Conservation (phyloP, 83 land plant species). For the Diphasiastrum complanatum region DNA sequence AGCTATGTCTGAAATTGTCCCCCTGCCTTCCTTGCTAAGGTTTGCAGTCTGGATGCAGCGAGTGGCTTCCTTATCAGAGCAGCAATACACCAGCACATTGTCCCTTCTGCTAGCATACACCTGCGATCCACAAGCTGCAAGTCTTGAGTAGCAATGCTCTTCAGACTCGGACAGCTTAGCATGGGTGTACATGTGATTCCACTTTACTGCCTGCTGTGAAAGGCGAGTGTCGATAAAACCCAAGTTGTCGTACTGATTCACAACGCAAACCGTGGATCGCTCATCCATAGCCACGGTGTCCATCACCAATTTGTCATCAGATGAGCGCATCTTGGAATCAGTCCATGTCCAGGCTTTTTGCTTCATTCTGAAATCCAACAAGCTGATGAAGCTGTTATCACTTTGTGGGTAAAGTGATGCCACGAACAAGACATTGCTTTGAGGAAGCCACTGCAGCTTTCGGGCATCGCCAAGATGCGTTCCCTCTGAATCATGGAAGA, state of each 20-base stretch:
- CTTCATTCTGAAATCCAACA: conserved; percentile 62
- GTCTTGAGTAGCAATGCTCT: conserved; percentile 79
- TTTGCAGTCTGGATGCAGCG: conserved; percentile 62
- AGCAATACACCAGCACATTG: conserved; percentile 66
- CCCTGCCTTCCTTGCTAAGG: conserved; percentile 56
- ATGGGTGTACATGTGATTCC: conserved; percentile 63
- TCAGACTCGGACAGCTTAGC: conserved; percentile 46
- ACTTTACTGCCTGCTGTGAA: conserved; percentile 43
- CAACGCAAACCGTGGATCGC: conserved; percentile 58
- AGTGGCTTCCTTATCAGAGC: conserved; percentile 42
- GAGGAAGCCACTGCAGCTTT: conserved; percentile 73
- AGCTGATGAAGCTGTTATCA: conserved; percentile 72
- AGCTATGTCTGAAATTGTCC: conserved; percentile 74
- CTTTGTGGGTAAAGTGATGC: conserved; percentile 69
- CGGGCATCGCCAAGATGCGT: conserved; percentile 76
- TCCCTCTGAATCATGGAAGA: conserved; percentile 52
- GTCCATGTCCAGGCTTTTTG: conserved; percentile 81
- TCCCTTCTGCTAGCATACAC: conserved; percentile 68
- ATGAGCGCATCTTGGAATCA: conserved; percentile 32
- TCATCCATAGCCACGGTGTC: conserved; percentile 80
- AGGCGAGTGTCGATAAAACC: conserved; percentile 76
- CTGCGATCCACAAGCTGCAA: conserved; percentile 62
- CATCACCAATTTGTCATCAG: conserved; percentile 59
- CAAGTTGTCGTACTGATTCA: conserved; percentile 72
- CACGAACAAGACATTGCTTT: conserved; percentile 49